These are phyloP conservation scores for Pythium diclinum DNA, from an alignment of 352 stramenopile species.

Conservation along the genomic window DNA sequence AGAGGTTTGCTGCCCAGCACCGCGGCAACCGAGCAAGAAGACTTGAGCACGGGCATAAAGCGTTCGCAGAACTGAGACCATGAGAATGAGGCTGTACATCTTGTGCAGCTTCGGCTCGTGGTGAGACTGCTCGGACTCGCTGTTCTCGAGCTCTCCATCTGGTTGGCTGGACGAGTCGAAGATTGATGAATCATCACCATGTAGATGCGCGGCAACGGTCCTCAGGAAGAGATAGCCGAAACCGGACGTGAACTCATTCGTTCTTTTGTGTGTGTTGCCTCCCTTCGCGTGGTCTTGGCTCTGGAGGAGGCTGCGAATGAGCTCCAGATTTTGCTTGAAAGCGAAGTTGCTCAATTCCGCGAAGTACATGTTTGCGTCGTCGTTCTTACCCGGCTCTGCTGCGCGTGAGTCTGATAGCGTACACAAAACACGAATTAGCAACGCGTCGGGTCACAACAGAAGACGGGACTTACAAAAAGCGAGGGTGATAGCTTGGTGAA, in stretches of 20 bases:
- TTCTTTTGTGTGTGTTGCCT: neutral
- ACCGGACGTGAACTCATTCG: conserved; percentile 24
- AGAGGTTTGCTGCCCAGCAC: neutral
- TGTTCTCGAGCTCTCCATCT: conserved; percentile 10
- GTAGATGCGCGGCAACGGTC: conserved; percentile 24
- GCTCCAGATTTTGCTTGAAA: conserved; percentile 55
- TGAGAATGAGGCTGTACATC: conserved; percentile 82
- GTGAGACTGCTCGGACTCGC: conserved; percentile 7
- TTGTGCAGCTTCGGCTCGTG: conserved; percentile 65
- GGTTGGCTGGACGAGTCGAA: conserved; percentile 22
- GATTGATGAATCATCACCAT: conserved; percentile 18
- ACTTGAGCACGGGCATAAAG: conserved; percentile 61
- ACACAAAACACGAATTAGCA: conserved; percentile 14
- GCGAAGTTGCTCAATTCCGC: conserved; percentile 52
- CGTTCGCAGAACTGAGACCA: conserved; percentile 77
- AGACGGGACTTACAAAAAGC: conserved; percentile 53
- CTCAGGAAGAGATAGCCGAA: conserved; percentile 60
- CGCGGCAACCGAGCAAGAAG: conserved; percentile 46
- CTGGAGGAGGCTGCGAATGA: conserved; percentile 45
- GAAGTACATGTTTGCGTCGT: conserved; percentile 29
- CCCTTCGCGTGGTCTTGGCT: neutral
- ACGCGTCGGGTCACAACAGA: too few relatives aligned
- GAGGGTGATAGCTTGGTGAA: conserved; percentile 56
- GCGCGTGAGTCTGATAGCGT: conserved; percentile 24
- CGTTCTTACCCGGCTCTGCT: conserved; percentile 15